Evolutionary conservation across 352 stramenopile species (phyloP), one percentile per base, ranked within the genome.

Genomic region (Pythium scleroteichum): DNA sequence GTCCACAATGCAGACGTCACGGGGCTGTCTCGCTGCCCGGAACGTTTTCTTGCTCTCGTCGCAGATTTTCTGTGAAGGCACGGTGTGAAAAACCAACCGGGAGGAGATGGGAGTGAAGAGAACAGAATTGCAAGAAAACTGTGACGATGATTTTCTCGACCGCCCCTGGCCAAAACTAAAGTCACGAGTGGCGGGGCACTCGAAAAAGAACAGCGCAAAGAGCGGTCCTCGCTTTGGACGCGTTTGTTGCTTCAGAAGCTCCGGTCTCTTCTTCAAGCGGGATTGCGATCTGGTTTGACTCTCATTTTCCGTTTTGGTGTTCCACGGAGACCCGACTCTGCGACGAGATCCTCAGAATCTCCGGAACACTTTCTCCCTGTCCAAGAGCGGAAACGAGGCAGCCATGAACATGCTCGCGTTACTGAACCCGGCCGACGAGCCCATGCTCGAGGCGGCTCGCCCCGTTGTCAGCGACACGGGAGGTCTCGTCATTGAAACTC

Each of bases 1-100:
- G 66, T 73, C 51, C 53, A 59, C 66, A 69, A 67, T 73, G 61
- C 66, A 58, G 54, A 67, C 66, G 66, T 73, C 66, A 73, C n/a
- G 6, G 29, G 24, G 27, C 29, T 29, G 35, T 58, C 41, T 64
- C 56, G 35, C n/a, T n/a, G n/a, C n/a, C n/a, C n/a, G n/a, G n/a
- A n/a, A n/a, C 23, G 35, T 53, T 59, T 45, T 33, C 40, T 13
- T 19, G 50, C 49, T 59, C 51, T 65, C 68, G 69, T 68, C 65
- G 65, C 56, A 71, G 69, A 71, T 72, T 62, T 65, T n/a, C 29
- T 13, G 29, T 17, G 4, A n/a, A 45, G 23, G 6, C 16, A 22
- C 53, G n/a, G n/a, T n/a, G n/a, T n/a, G n/a, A n/a, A n/a, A n/a
- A 48, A 40, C 23, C 38, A 39, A 22, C 40, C 33, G 24, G 29